Evolutionary conservation across 805 yeast species (phyloP), one percentile per base, ranked within the genome.

Genomic region (Saitoella complicata): DNA sequence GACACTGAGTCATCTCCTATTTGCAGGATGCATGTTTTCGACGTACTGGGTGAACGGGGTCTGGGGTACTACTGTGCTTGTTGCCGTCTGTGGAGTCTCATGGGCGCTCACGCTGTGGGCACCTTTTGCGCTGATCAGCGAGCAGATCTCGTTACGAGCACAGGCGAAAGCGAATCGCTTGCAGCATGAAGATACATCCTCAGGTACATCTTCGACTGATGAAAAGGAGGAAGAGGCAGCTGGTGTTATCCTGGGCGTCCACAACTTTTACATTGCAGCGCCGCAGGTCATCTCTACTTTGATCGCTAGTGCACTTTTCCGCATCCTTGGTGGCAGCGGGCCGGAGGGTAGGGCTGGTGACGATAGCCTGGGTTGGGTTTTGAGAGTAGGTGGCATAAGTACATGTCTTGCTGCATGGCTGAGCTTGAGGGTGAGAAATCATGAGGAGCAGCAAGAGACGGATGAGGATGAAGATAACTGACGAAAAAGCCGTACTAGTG

Each of bases 71-170:
- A 67, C 74, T 6, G 49, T 61, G 0, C 55, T 76, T 55, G 71
- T 76, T 51, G 75, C 67, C 0, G 52, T 75, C 10, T 55, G 75
- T 39, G 82, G 82, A 2, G 60, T 76, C 13, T 70, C 80, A 0
- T 76, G 82, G 82, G 80, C 81, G 1, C 66, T 66, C 47, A 76
- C 80, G 0, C 64, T 74, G 11, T 76, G 82, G 82, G 75, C 77
- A 2, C 82, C 82, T 5, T 76, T 75, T 56, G 75, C 75, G 1
- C 53, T 76, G 36, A 73, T 76, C 7, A 71, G 78, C 33, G 77
- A 73, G 51, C 78, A 73, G 49, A 63, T 72, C 11, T 64, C 75
- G 32, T 21, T 21, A 21, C 21, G 21, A 21, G 21, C 21, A 21
- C 21, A 21, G 21, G 21, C 21, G 4, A 21, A 21, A 21, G 21